Percentiles rank a stretch among this genome's conserved stretches.
Conservation (phyloP, 2,329 filamentous ascomycete species). For the Sporothrix brunneoviolacea region DNA sequence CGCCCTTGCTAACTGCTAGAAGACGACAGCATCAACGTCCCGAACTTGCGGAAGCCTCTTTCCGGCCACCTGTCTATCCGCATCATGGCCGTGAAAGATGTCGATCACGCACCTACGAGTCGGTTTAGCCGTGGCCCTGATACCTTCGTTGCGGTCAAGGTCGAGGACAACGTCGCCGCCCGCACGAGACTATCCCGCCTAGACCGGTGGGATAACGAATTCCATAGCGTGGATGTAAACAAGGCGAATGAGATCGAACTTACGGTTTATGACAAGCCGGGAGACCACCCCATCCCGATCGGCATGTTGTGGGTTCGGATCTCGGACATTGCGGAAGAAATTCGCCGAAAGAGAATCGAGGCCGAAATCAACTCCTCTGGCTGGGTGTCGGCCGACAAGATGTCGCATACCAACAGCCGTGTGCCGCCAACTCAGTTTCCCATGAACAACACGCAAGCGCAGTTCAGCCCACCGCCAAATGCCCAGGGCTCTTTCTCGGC, state of each 20-base stretch:
- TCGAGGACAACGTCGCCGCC: slow-evolving; percentile 87
- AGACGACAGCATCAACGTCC: slow-evolving; percentile 96
- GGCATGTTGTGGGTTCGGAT: slow-evolving; percentile 94
- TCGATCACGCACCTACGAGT: slow-evolving; percentile 81
- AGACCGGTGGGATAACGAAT: slow-evolving; percentile 87
- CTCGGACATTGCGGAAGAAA: slow-evolving; percentile 94
- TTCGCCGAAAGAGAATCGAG: slow-evolving; percentile 95
- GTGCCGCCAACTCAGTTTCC: slow-evolving; percentile 50
- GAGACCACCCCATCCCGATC: slow-evolving; percentile 85
- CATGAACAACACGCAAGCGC: slow-evolving; percentile 41
- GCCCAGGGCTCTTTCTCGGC: slow-evolving; percentile 28
- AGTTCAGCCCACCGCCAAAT: slow-evolving; percentile 39
- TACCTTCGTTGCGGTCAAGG: slow-evolving; percentile 93
- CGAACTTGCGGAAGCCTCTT: slow-evolving; percentile 91
- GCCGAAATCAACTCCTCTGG: slow-evolving; percentile 89
- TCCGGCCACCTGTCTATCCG: slow-evolving; percentile 84
- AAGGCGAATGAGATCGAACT: slow-evolving; percentile 98
- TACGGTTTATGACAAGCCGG: slow-evolving; percentile 92
- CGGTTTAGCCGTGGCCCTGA: slow-evolving; percentile 86
- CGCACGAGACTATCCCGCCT: slow-evolving; percentile 78
- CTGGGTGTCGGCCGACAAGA: slow-evolving; percentile 96
- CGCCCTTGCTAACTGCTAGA: slow-evolving; percentile 23
- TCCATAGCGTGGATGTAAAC: slow-evolving; percentile 88
- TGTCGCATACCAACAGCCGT: slow-evolving; percentile 52
- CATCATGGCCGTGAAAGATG: slow-evolving; percentile 83